phyloP scores from a whole-genome alignment of 352 stramenopile species.

The Globisporangium abappressorium region DNA sequence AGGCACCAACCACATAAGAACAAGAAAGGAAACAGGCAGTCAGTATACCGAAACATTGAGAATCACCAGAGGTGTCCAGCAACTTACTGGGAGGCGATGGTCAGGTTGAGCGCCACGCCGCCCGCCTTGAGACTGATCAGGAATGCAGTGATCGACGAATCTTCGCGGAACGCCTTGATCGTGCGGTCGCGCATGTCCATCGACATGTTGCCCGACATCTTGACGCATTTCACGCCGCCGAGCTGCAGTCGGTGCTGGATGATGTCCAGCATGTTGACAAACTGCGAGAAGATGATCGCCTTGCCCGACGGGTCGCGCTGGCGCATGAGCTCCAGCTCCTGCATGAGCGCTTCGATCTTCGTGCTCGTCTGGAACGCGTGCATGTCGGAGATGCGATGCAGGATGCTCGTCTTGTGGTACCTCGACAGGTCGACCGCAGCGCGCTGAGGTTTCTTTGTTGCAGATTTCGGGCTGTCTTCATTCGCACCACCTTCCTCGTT shows the following conservation, averaged over 20 bases:
- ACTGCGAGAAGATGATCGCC: constrained; percentile 98
- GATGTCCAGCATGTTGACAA: constrained; percentile 99
- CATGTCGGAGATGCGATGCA: constrained; percentile 60
- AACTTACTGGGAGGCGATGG: constrained; percentile 92
- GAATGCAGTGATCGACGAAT: constrained; percentile 93
- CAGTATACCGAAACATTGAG: not conserved
- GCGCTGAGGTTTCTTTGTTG: constrained; percentile 18
- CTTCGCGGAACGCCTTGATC: constrained; percentile 82
- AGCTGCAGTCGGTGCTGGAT: constrained; percentile 95
- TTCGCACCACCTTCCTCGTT: constrained; percentile 13
- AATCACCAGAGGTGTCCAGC: not conserved
- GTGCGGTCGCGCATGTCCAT: constrained; percentile 83
- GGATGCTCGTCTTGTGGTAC: constrained; percentile 73
- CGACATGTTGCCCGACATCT: constrained; percentile 90
- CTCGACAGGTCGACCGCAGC: constrained; percentile 44
- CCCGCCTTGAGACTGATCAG: constrained; percentile 99
- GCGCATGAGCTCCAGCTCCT: constrained; percentile 95
- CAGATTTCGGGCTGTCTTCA: constrained; percentile 8
- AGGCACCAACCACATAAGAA: constrained; percentile 6
- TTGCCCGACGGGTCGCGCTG: constrained; percentile 93
- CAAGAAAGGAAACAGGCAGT: constrained; percentile 14
- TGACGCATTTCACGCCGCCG: constrained; percentile 87
- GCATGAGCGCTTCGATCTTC: constrained; percentile 98
- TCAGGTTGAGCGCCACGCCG: constrained; percentile 98
- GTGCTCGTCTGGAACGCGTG: constrained; percentile 88